Evolutionary conservation across 352 stramenopile species (phyloP), one percentile per base, ranked within the genome.

Genomic region (Phytophthora pinifolia): DNA sequence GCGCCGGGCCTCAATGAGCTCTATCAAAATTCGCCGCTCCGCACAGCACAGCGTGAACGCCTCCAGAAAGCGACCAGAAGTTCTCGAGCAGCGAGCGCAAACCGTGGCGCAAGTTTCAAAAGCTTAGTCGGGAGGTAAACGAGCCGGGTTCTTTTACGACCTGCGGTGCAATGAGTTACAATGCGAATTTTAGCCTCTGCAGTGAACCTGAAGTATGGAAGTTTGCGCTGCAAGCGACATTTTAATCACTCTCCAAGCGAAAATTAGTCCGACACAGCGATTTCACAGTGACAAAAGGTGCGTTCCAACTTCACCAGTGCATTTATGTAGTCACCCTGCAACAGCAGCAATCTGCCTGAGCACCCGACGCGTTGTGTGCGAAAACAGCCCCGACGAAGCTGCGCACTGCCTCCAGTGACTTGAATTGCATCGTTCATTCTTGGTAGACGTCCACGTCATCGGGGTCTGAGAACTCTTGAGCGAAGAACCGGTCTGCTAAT

Each of bases 141-240:
- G 27, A 22, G 20, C 20, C 20, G 20, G n/a, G n/a, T n/a, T n/a
- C n/a, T n/a, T 55, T 61, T 61, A 42, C 8, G 6, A 4, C 3
- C 18, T 12, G 4, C n/a, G 13, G 13, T 39, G 22, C 36, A 31
- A 35, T 31, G 31, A 17, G 15, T 56, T 62, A 59, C 10, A 5
- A 12, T 14, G 8, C 14, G 4, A 4, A 10, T 50, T 43, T 43
- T 41, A 31, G 14, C 15, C 4, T 27, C 1, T n/a, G 14, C 6
- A 15, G 12, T 36, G 20, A 43, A 42, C 43, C 33, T 60, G 52
- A 18, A 34, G 43, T 61, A 48, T 44, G 17, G 35, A 38, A 59
- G 45, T 42, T 59, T 54, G 38, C 9, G 12, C 20, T 27, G 36
- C 12, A 41, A 45, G 50, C 27, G 45, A 65, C 43, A 56, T 37